These are phyloP conservation scores for Lecanicillium sp. DNA, from an alignment of 2,329 filamentous ascomycete species.

Conservation along the genomic window DNA sequence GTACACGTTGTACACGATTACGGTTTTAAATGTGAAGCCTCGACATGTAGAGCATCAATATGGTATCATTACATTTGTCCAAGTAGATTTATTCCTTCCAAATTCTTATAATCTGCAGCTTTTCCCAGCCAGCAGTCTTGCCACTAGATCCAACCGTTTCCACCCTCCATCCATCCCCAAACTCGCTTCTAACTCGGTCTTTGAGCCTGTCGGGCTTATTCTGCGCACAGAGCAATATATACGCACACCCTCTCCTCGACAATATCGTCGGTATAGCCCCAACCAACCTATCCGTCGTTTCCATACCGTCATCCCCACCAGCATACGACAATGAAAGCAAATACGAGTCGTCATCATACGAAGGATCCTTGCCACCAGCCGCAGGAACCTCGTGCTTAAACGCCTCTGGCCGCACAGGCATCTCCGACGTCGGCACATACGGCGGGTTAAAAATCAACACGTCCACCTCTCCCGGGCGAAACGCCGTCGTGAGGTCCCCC, in stretches of 20 bases:
- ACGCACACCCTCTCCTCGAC: slow-evolving; percentile 65
- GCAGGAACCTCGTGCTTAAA: slow-evolving; percentile 17
- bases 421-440: slow-evolving; percentile 78
- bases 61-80: not conserved
- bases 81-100: slow-evolving; percentile 46
- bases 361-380: slow-evolving; percentile 23
- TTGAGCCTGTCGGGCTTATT: slow-evolving; percentile 77
- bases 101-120: slow-evolving; percentile 78
- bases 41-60: no score
- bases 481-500: slow-evolving; percentile 59
- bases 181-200: slow-evolving; percentile 41
- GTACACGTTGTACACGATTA: no score
- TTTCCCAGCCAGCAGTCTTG: slow-evolving; percentile 89
- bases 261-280: slow-evolving; percentile 58
- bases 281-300: slow-evolving; percentile 76
- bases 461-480: slow-evolving; percentile 56
- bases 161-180: slow-evolving; percentile 56
- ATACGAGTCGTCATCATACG: slow-evolving; percentile 74
- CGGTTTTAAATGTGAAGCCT: no score
- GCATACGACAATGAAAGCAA: slow-evolving; percentile 82
- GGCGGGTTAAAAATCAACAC: slow-evolving; percentile 94
- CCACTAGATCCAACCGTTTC: slow-evolving; percentile 77
- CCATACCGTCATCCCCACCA: slow-evolving; percentile 86
- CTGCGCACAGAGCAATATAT: slow-evolving; percentile 81
- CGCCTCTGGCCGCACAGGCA: slow-evolving; percentile 47